phyloP scores from a whole-genome alignment of 176 grass and related monocot genomes.

The Phyllostachys edulis region DNA sequence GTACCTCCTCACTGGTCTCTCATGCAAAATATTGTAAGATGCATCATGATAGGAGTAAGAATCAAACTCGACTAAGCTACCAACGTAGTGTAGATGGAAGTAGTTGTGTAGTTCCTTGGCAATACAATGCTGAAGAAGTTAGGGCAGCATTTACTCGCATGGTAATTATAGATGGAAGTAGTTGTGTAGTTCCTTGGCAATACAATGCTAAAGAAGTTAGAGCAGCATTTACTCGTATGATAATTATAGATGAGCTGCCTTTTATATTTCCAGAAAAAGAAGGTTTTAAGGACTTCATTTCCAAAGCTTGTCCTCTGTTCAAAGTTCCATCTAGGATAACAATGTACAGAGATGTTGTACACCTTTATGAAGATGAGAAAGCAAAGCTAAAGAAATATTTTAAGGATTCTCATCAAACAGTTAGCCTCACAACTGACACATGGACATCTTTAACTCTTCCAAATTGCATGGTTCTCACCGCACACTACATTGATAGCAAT shows the following conservation, averaged over 20 bases:
- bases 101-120: too few relatives aligned
- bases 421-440: not conserved
- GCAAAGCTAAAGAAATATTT: not conserved
- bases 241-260: not conserved
- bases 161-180: not conserved
- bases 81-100: not conserved
- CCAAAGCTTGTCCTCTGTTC: not conserved
- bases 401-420: not conserved
- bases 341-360: not conserved
- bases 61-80: too few relatives aligned
- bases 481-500: slow-evolving; percentile 1
- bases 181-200: not conserved
- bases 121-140: too few relatives aligned
- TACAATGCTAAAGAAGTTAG: not conserved
- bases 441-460: not conserved
- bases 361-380: not conserved
- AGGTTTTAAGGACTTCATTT: not conserved
- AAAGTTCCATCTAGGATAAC: not conserved
- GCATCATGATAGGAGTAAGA: too few relatives aligned
- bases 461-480: not conserved
- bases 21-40: too few relatives aligned
- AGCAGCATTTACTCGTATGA: not conserved
- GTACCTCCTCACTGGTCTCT: too few relatives aligned
- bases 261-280: not conserved
- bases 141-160: too few relatives aligned